These are phyloP conservation scores for Albophoma yamanashiensis DNA, from an alignment of 2,329 filamentous ascomycete species.

Conservation along the genomic window DNA sequence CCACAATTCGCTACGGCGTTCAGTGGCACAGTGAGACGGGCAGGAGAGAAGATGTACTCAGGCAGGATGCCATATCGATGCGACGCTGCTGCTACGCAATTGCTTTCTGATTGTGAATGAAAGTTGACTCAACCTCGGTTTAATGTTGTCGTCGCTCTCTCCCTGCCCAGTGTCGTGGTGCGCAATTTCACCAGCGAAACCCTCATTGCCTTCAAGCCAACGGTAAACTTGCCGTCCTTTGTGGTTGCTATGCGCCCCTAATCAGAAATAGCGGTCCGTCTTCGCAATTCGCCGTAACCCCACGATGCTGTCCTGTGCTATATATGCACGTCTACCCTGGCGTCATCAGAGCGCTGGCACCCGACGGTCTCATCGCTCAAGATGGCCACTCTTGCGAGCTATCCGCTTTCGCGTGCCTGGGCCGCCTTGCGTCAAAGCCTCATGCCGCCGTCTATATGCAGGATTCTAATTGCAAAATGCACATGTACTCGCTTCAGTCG, in stretches of 20 bases:
- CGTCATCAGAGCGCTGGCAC: neutral
- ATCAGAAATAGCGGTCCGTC: neutral
- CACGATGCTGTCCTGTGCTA: neutral
- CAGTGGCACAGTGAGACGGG: neutral
- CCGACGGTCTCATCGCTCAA: neutral
- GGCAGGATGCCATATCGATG: neutral
- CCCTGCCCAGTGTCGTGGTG: neutral
- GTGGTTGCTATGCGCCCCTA: neutral
- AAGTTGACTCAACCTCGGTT: neutral
- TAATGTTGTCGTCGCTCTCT: neutral
- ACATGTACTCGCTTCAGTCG: constrained; percentile 10
- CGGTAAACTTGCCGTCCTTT: neutral
- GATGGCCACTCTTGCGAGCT: neutral
- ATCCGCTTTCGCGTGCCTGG: neutral
- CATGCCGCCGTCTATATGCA: constrained; percentile 25
- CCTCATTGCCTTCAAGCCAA: neutral
- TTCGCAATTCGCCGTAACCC: neutral
- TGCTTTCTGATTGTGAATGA: neutral
- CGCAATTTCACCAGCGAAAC: neutral
- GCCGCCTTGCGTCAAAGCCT: neutral
- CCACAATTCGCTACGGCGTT: neutral
- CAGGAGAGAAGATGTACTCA: neutral
- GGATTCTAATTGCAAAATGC: constrained; percentile 15
- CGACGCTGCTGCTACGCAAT: neutral
- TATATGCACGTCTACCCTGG: neutral